Base-by-base conservation (phyloP, 768 basidiomycete species). In the Tricholomella constricta region DNA sequence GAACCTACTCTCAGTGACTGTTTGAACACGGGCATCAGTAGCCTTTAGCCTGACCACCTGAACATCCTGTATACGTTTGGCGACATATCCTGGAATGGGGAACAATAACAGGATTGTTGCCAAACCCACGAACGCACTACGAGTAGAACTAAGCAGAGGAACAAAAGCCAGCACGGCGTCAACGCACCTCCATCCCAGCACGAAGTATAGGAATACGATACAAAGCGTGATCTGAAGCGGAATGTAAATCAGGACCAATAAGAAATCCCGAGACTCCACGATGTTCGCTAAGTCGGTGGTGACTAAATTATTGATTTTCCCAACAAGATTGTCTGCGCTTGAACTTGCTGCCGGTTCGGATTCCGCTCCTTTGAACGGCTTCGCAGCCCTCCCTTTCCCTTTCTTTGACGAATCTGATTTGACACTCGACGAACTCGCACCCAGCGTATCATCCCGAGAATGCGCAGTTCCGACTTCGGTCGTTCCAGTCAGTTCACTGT, bases 261-360 rank as follows among this genome's bases (percentile, higher is more conserved):
- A 51, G 43, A 78, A 72, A 48, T 77, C 69, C 23, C 70, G 57
- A 12, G 68, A 68, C 19, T 65, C 66, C 15, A 63, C 60, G 42
- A 79, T 75, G 51, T 70, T 71, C 29, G 52, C 56, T 54, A 77
- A 41, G 66, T 92, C 89, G 1, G 84, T 83, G 7, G 88, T 83
- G 29, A 89, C 80, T 6, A 91, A 69, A 49, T 89, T 91, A 65
- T 87, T 91, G 64, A 92, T 84, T 63, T 82, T 88, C 9, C 91
- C 89, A 32, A 84, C 79, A 17, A 89, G 67, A 61, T 86, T 84
- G 8, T 69, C 70, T 10, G 68, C 64, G 41, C 69, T 69, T 5
- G 59, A 57, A 34, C 41, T 48, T 35, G 42, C 45, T 17, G 55
- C 58, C 6, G 25, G 17, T 20, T 59, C 51, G 9, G 42, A 45